These are phyloP conservation scores for Mycena venus DNA, from an alignment of 768 basidiomycete genomes.

Conservation along the genomic window DNA sequence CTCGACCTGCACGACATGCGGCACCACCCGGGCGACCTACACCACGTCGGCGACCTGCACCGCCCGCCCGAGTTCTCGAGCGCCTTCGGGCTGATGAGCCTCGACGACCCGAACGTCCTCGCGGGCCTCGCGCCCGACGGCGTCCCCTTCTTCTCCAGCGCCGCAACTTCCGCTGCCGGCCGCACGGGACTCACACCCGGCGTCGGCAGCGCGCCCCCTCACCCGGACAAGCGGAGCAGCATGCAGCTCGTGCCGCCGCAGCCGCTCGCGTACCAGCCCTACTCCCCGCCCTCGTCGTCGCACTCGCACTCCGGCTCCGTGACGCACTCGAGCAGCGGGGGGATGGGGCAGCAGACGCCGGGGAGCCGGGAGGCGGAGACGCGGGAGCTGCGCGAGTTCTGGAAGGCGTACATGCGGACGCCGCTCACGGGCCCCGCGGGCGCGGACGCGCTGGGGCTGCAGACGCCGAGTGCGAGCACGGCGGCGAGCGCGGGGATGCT, in stretches of 20 bases:
- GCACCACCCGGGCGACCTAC: neutral
- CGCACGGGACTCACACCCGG: neutral
- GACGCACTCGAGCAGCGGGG: neutral
- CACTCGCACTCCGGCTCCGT: neutral
- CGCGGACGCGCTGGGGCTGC: slow-evolving; percentile 34
- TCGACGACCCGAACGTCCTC: slow-evolving; percentile 80
- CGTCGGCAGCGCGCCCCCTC: neutral
- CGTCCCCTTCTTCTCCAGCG: slow-evolving; percentile 70
- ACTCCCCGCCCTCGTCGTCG: neutral
- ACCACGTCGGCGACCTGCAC: slow-evolving; percentile 5
- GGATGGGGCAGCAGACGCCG: slow-evolving; percentile 42
- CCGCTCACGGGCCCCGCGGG: slow-evolving; percentile 62
- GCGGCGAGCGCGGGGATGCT: slow-evolving; percentile 4
- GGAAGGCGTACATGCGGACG: slow-evolving; percentile 82
- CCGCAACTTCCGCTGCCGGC: neutral
- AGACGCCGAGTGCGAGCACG: slow-evolving; percentile 28
- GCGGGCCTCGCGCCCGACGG: slow-evolving; percentile 71
- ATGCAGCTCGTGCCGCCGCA: slow-evolving; percentile 23
- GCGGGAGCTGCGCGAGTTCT: slow-evolving; percentile 75
- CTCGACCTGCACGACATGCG: slow-evolving; percentile 9
- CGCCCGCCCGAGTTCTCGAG: slow-evolving; percentile 56
- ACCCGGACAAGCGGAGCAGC: neutral
- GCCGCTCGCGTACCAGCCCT: slow-evolving; percentile 15
- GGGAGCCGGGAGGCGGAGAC: slow-evolving; percentile 51
- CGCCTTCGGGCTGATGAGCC: slow-evolving; percentile 81